Evolutionary conservation across 768 basidiomycete species (phyloP), one percentile per base, ranked within the genome.

Genomic region (Guyanaporus albipodus): DNA sequence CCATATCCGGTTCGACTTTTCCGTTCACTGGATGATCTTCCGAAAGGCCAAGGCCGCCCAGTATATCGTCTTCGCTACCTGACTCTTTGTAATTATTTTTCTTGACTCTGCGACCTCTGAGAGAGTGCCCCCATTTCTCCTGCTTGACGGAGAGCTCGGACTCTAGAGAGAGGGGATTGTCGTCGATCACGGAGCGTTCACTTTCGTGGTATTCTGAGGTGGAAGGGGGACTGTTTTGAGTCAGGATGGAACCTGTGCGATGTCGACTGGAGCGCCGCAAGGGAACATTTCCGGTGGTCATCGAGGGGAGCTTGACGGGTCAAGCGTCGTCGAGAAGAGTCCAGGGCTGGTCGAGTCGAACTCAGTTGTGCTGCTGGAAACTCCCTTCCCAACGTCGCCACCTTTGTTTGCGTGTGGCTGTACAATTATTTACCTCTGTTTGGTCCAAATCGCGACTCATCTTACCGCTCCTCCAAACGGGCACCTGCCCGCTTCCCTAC

Each of bases 41-140:
- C 8, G 48, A 44, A 40, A 38, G 36, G 38, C 10, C 3, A 18
- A 47, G 38, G 40, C 42, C 60, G 19, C 63, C 57, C 0, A 39
- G 53, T 6, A 43, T 6, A 19, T 71, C 76, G n/a, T 73, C 71
- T 23, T 78, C 77, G 43, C 68, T 70, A 15, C 62, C 66, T 9
- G 68, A 71, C 62, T 82, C 79, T 9, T 59, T 63, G 59, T 79
- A 80, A 6, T 52, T 60, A 31, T 53, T 66, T 59, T 62, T 73
- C 28, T 53, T 55, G 14, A 73, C 56, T 21, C 45, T 72, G 26
- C 80, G 66, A 14, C 81, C 79, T 24, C 74, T 60, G 18, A 29
- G 53, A 0, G 73, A 56, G n/a, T 42, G 62, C 12, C 38, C 48
- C 58, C 56, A 68, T 9, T 47, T 17, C 4, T 44, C 38, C 21